These are phyloP conservation scores for Penicillium lagena DNA, from an alignment of 495 filamentous ascomycete species.

Conservation along the genomic window DNA sequence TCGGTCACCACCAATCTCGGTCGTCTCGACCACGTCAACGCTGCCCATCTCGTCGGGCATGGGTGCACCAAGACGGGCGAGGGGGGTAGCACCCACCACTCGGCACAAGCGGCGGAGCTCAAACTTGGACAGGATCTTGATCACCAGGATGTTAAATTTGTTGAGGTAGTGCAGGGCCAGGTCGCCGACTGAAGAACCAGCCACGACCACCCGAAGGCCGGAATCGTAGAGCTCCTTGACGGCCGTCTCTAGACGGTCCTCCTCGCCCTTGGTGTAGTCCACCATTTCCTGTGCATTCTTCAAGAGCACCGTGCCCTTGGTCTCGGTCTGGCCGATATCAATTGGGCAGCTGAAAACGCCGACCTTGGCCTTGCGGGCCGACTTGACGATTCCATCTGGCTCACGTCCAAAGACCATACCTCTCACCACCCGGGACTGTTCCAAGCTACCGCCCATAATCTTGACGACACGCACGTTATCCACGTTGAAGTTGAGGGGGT, in stretches of 20 bases:
- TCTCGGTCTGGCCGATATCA: conserved; percentile 94
- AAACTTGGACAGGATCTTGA: conserved; percentile 98
- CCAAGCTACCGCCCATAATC: conserved; percentile 96
- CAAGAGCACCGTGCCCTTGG: conserved; percentile 98
- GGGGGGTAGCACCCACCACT: conserved; percentile 91
- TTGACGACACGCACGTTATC: conserved; percentile 99
- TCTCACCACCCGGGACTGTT: conserved; percentile 89
- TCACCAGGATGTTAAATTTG: conserved; percentile 88
- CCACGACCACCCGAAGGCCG: conserved; percentile 84
- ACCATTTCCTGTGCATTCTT: conserved; percentile 98
- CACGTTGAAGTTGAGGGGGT: conserved; percentile 97
- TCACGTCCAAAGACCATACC: conserved; percentile 98
- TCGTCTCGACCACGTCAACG: conserved; percentile 92
- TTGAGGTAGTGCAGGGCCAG: conserved; percentile 97
- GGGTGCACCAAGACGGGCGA: conserved; percentile 90
- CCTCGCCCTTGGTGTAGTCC: conserved; percentile 96
- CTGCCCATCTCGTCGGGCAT: conserved; percentile 99
- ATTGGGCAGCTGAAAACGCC: conserved; percentile 95
- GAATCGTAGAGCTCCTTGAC: conserved; percentile 96
- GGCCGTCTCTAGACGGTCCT: conserved; percentile 77
- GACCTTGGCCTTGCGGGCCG: conserved; percentile 87
- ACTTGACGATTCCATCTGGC: conserved; percentile 85
- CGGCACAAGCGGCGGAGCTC: conserved; percentile 90
- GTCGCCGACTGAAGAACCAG: conserved; percentile 87
- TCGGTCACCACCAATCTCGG: conserved; percentile 96